Base-by-base conservation (phyloP, 1,139 yeast genomes). In the Yamadazyma sp. region DNA sequence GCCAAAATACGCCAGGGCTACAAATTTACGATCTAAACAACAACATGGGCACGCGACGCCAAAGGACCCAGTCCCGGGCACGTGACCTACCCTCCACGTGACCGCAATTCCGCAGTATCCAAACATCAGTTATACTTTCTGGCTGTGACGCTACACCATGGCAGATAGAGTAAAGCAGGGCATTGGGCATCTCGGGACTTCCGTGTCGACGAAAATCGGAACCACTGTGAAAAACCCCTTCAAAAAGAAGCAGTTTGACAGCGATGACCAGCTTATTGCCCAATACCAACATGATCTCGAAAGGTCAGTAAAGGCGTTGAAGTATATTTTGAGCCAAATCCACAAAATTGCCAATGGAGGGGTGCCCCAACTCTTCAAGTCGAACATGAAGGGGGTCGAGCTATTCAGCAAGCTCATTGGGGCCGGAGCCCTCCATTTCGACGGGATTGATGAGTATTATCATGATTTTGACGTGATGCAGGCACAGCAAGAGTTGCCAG, bases 241-340 rank as follows among this genome's bases (percentile, higher is more conserved):
- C 33, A 51, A 50, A 33, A 50, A 52, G 27, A 47, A 54, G 29
- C 55, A 52, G 10, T 61, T 49, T 38, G 63, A 57, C 45, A 48
- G 52, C 34, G 81, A 73, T 40, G 79, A 76, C 48, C 71, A 68
- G 33, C 49, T 67, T 25, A 60, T 74, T 6, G 50, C 52, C 11
- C 65, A 64, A 26, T 75, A 74, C 61, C 65, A 70, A 37, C 66
- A 67, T 39, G 80, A 76, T 44, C 48, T 76, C 22, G 59, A 64
- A 37, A 55, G 61, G 10, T 58, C 76, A 1, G 50, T 68, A 20
- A 64, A 66, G 29, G 81, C 78, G 1, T 53, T 77, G 37, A 66
- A 66, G 37, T 76, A 62, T 42, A 45, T 75, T 14, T 50, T 53
- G 11, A 37, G 52, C n/a, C 76, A 73, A 44, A 57, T 64, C 28